Evolutionary conservation across 2,329 filamentous ascomycete species (phyloP).

Genomic region (Diaporthe caulivora): DNA sequence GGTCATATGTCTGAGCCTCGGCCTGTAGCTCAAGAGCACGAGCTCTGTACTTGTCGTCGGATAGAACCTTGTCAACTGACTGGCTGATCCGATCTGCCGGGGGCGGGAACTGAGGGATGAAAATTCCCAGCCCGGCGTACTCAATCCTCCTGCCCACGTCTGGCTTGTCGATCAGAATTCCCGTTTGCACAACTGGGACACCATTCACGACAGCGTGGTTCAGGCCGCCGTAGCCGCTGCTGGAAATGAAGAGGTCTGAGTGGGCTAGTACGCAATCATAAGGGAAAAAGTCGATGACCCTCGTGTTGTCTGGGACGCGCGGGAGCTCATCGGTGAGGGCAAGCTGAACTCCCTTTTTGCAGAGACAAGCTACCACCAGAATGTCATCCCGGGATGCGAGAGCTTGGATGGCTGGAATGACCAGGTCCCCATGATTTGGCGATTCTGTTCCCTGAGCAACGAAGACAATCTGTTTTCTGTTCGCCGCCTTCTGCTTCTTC

Average conservation of each 20-base stretch:
- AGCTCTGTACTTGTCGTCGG: conserved; percentile 47
- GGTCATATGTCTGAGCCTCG: neutral
- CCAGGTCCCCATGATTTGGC: conserved; percentile 53
- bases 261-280: conserved; percentile 60
- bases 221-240: conserved; percentile 62
- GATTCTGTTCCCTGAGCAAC: conserved; percentile 63
- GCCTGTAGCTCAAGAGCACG: conserved; percentile 39
- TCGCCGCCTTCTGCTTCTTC: neutral
- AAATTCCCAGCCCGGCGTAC: conserved; percentile 57
- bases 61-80: conserved; percentile 50
- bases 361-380: conserved; percentile 52
- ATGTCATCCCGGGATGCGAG: conserved; percentile 56
- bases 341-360: conserved; percentile 43
- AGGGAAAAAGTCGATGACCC: conserved; percentile 60
- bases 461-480: conserved; percentile 55
- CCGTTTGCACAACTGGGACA: conserved; percentile 61
- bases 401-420: conserved; percentile 58
- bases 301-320: conserved; percentile 54
- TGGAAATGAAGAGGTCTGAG: conserved; percentile 59
- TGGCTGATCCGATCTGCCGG: conserved; percentile 47
- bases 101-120: conserved; percentile 53
- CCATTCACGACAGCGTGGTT: conserved; percentile 58
- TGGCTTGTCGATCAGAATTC: conserved; percentile 55
- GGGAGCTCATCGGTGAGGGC: neutral
- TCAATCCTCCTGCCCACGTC: conserved; percentile 56